phyloP scores from a whole-genome alignment of 1,284 basidiomycete species.

The Lentinula novae-zelandiae region DNA sequence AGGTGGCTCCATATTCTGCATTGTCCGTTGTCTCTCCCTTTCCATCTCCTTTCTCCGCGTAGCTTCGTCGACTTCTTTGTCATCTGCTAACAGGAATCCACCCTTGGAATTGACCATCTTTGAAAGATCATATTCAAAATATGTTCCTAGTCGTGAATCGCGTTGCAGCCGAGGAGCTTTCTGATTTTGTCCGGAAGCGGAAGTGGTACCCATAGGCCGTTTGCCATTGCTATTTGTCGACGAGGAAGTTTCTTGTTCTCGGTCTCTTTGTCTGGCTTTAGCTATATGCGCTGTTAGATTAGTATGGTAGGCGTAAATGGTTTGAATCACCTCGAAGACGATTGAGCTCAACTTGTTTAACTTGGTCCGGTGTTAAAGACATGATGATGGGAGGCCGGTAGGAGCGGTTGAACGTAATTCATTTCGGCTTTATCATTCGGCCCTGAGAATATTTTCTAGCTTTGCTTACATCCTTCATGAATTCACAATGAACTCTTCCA shows the following conservation, averaged over 20 bases:
- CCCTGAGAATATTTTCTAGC: background rate
- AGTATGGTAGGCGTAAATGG: background rate
- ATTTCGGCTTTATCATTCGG: background rate
- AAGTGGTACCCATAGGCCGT: slow-evolving; percentile 44
- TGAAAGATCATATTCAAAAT: slow-evolving; percentile 95
- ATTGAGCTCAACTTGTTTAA: slow-evolving; percentile 48
- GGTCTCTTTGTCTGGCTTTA: slow-evolving; percentile 47
- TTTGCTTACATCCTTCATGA: background rate
- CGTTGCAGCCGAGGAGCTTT: slow-evolving; percentile 52
- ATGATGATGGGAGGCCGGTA: background rate
- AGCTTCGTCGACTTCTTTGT: slow-evolving; percentile 69
- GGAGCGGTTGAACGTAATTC: background rate
- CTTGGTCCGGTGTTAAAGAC: slow-evolving; percentile 36
- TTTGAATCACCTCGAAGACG: slow-evolving; percentile 46
- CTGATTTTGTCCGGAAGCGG: slow-evolving; percentile 49
- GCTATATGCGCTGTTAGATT: slow-evolving; percentile 29
- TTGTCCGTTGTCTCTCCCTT: slow-evolving; percentile 65
- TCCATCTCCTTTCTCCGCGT: slow-evolving; percentile 70
- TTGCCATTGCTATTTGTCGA: slow-evolving; percentile 65
- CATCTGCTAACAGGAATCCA: slow-evolving; percentile 86
- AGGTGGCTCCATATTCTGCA: slow-evolving; percentile 68
- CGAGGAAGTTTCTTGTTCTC: slow-evolving; percentile 42
- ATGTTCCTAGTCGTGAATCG: slow-evolving; percentile 75
- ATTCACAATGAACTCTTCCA: background rate
- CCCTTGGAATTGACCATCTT: slow-evolving; percentile 96